Conservation (phyloP, 352 stramenopile genomes). For the Phytopythium ostracodes region DNA sequence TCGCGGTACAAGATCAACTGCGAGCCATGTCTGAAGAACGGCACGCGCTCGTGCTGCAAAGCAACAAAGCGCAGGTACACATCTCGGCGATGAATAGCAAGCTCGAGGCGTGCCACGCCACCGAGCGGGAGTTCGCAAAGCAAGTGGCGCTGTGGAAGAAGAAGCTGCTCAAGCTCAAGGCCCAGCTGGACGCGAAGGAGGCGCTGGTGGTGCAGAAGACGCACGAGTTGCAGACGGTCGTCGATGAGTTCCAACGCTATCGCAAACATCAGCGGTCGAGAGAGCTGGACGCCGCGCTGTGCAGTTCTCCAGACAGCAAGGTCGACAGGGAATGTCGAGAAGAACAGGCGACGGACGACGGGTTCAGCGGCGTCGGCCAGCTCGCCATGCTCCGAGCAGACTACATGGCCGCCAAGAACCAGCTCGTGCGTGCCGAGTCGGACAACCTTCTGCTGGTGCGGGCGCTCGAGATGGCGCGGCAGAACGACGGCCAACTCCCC, state of each 20-base stretch:
- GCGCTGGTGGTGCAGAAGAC: slow-evolving; percentile 22
- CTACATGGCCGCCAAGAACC: slow-evolving; percentile 44
- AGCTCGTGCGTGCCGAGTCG: slow-evolving; percentile 53
- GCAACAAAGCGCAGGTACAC: slow-evolving; percentile 14
- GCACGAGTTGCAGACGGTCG: slow-evolving; percentile 20
- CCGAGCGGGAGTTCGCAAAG: slow-evolving; percentile 28
- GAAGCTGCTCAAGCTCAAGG: slow-evolving; percentile 52
- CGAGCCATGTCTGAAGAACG: slow-evolving; percentile 24
- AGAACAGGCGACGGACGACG: slow-evolving; percentile 1
- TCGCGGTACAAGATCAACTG: slow-evolving; percentile 30
- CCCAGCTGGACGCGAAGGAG: slow-evolving; percentile 40
- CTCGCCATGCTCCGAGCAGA: slow-evolving; percentile 44
- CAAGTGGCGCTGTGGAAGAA: slow-evolving; percentile 45
- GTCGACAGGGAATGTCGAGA: slow-evolving; percentile 4
- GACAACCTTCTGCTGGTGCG: slow-evolving; percentile 65
- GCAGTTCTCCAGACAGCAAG: not conserved
- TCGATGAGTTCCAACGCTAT: slow-evolving; percentile 25
- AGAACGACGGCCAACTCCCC: slow-evolving; percentile 51
- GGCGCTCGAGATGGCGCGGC: slow-evolving; percentile 52
- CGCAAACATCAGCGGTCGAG: slow-evolving; percentile 29
- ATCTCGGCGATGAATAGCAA: slow-evolving; percentile 19
- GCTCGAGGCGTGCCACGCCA: slow-evolving; percentile 18
- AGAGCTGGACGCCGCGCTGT: slow-evolving; percentile 29
- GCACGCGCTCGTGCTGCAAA: slow-evolving; percentile 28
- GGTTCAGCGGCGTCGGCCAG: slow-evolving; percentile 17